Evolutionary conservation across 306 rosid species (phyloP).

Genomic region (Trifolium pratense): DNA sequence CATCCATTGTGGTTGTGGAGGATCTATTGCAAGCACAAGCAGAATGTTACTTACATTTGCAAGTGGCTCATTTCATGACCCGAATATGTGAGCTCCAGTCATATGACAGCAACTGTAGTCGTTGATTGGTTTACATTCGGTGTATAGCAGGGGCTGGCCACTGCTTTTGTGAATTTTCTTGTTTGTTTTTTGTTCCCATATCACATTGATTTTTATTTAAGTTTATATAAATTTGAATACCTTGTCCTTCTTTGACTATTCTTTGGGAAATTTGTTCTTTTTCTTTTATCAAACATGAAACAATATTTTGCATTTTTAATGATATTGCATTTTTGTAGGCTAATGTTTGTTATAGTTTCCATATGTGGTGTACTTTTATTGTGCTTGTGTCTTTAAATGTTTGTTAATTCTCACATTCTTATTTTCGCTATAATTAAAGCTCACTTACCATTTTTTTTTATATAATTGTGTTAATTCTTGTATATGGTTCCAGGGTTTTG

Average conservation of each 20-base stretch:
- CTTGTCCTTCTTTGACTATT: constrained; percentile 19
- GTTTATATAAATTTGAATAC: constrained; percentile 6
- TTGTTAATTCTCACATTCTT: constrained; percentile 6
- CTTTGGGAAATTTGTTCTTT: constrained; percentile 3
- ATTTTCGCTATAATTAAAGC: constrained; percentile 27
- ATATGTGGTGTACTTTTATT: constrained; percentile 17
- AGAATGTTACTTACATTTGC: background rate
- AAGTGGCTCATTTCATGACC: background rate
- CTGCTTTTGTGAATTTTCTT: constrained; percentile 2
- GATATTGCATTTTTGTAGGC: constrained; percentile 11
- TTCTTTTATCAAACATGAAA: constrained; percentile 13
- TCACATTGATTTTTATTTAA: constrained; percentile 23
- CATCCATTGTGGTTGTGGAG: constrained; percentile 1
- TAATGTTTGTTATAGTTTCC: constrained; percentile 17
- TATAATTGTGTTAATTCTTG: constrained; percentile 25
- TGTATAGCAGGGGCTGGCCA: constrained; percentile 10
- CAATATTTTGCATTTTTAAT: background rate
- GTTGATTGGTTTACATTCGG: background rate
- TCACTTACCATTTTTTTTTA: constrained; percentile 6
- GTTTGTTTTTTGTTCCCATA: background rate
- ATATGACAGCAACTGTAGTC: background rate
- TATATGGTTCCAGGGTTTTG: constrained; percentile 78
- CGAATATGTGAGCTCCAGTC: background rate
- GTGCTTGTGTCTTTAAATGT: background rate
- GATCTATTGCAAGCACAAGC: constrained; percentile 5